Evolutionary conservation across 2,329 filamentous ascomycete species (phyloP).

Genomic region (Didymella sp.): DNA sequence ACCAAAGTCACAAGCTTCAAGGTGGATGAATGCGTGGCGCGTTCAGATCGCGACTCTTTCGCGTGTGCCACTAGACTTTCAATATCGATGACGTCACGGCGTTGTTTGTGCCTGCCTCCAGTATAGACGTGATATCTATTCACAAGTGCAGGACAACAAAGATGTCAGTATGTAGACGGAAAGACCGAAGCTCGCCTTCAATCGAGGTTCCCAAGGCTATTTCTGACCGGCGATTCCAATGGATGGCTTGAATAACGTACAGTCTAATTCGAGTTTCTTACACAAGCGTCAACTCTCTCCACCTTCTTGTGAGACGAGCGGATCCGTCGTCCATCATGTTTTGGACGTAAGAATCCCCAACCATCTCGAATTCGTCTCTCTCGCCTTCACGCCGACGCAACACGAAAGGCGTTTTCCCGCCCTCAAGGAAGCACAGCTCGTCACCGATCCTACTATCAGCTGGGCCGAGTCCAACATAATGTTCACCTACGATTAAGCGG

Average conservation of each 20-base stretch:
- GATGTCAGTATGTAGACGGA: no score
- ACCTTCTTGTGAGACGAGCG: no score
- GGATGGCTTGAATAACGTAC: no score
- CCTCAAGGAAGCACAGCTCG: neutral
- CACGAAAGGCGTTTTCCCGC: neutral
- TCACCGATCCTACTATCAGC: neutral
- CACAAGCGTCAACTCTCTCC: no score
- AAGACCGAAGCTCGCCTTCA: no score
- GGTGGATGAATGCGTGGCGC: neutral
- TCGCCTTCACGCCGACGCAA: neutral
- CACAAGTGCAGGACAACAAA: no score
- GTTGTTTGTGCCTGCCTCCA: neutral
- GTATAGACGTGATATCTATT: neutral
- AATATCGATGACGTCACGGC: neutral
- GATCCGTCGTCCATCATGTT: neutral
- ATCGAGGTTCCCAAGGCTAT: no score
- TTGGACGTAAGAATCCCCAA: neutral
- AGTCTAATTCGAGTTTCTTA: no score
- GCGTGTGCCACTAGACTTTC: neutral
- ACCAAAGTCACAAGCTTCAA: neutral
- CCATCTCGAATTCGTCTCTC: neutral
- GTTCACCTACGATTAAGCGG: neutral
- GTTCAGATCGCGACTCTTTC: neutral
- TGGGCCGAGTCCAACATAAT: neutral
- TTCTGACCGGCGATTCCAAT: no score